A percentile compares a stretch with the other conserved stretches of the same genome.
These are phyloP conservation scores for Cornus controversa DNA, from an alignment of 148 eudicot species.

Conservation along the genomic window DNA sequence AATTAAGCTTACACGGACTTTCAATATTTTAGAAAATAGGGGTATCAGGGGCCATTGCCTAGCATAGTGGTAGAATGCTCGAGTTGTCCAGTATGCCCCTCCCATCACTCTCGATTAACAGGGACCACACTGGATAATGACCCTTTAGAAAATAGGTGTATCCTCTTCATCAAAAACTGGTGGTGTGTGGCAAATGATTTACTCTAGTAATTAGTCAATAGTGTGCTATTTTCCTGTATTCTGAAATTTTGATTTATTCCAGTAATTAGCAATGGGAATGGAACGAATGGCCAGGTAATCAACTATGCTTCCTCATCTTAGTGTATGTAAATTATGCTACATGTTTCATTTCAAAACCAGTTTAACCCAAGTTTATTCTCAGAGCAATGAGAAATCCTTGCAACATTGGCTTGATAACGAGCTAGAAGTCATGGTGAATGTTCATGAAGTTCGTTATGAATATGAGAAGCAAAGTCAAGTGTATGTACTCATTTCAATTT, in stretches of 20 bases:
- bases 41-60: no score
- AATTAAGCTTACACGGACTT: not conserved
- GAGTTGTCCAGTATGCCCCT: not conserved
- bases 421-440: constrained; percentile 95
- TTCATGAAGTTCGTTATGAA: constrained; percentile 96
- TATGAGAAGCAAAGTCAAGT: constrained; percentile 99
- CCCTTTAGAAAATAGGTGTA: no score
- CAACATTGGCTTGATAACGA: constrained; percentile 99
- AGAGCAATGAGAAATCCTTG: constrained; percentile 91
- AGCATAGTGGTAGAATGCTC: no score
- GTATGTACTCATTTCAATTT: constrained; percentile 48
- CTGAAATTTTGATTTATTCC: constrained; percentile 28
- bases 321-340: constrained; percentile 1
- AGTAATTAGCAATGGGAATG: constrained; percentile 71
- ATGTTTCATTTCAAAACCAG: constrained; percentile 2
- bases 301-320: constrained; percentile 9
- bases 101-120: not conserved
- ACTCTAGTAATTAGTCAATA: no score
- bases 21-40: not conserved
- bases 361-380: constrained; percentile 22
- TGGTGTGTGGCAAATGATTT: no score
- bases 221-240: constrained; percentile 13
- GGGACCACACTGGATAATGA: no score
- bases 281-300: constrained; percentile 78
- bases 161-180: no score